Base-by-base conservation (phyloP, 176 grass and related monocot species). In the Phoenix roebelenii region DNA sequence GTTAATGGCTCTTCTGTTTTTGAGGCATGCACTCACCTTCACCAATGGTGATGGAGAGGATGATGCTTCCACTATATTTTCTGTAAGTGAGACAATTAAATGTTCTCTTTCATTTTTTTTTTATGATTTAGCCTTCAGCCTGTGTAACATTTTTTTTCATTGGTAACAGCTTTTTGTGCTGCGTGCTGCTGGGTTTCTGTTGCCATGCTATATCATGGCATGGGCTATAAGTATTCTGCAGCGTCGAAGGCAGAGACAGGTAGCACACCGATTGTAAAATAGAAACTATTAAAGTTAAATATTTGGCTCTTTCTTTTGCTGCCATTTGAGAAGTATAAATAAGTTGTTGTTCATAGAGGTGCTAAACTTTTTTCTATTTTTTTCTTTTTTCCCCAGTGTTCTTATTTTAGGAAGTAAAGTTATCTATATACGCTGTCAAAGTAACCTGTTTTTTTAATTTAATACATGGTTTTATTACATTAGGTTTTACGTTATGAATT, bases 161-260 rank as follows among this genome's bases (percentile, higher is more conserved):
- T 29, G 56, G 74, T 29, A 49, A 53, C 65, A 95, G 91, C 65
- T 90, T 23, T 95, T 95, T 74, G 80, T 95, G n/a, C 77, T 95
- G 22, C 82, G 84, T 35, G 91, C 91, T 49, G 91, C 91, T 90
- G 91, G 91, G 52, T 95, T 95, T 87, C 76, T 95, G 54, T 59
- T 95, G 64, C 91, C 86, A 5, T 95, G 86, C 72, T 95, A 95
- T 64, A 84, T 95, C 44, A 87, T 95, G 91, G 91, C 91, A 23
- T 90, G 91, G 91, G 91, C 86, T 48, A 89, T 95, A 61, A 95
- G 74, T 55, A 85, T 95, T 50, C 74, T 95, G 71, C 86, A 95
- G 51, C 83, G 83, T 60, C 91, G 85, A 72, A 84, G 90, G 64
- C 90, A 95, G 54, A 80, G 77, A 80, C 91, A 96, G 83, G 91